Conservation (phyloP, 805 yeast species). For the Pichia eremophila region DNA sequence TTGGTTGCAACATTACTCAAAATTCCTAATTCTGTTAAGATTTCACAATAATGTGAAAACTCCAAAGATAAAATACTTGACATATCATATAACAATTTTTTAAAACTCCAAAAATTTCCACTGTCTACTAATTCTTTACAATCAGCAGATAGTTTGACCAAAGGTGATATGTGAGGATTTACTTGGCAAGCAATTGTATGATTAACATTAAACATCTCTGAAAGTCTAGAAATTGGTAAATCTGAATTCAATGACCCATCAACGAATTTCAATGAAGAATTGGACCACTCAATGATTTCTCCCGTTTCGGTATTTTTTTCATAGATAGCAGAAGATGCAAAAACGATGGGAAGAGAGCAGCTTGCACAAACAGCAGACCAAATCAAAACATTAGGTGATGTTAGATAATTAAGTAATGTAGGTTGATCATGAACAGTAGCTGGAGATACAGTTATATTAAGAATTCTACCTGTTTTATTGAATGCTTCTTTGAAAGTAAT, state of each 20-base stretch:
- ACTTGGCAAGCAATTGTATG: conserved; percentile 97
- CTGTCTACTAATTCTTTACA: conserved; percentile 29
- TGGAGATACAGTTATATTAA: conserved; percentile 90
- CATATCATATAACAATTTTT: conserved; percentile 43
- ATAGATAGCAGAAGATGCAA: conserved; percentile 75
- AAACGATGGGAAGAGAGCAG: conserved; percentile 88
- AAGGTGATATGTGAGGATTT: conserved; percentile 91
- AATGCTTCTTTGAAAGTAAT: conserved; percentile 91
- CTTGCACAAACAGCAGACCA: conserved; percentile 93
- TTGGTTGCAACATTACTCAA: conserved; percentile 66
- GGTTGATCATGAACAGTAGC: conserved; percentile 90
- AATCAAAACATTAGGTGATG: conserved; percentile 71
- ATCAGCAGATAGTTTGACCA: conserved; percentile 58
- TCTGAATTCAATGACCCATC: conserved; percentile 97
- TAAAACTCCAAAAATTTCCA: conserved; percentile 47
- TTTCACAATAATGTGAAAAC: conserved; percentile 64
- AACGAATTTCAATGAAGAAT: conserved; percentile 67
- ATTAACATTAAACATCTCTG: conserved; percentile 96
- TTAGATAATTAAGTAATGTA: conserved; percentile 63
- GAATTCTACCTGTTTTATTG: conserved; percentile 85
- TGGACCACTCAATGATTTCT: conserved; percentile 71
- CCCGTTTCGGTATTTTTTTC: conserved; percentile 76
- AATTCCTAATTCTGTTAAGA: conserved; percentile 68
- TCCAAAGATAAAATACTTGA: conserved; percentile 55
- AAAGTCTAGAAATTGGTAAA: conserved; percentile 77